These are phyloP conservation scores for Ganoderma lucidum DNA, from an alignment of 1,284 basidiomycete species.

Conservation along the genomic window DNA sequence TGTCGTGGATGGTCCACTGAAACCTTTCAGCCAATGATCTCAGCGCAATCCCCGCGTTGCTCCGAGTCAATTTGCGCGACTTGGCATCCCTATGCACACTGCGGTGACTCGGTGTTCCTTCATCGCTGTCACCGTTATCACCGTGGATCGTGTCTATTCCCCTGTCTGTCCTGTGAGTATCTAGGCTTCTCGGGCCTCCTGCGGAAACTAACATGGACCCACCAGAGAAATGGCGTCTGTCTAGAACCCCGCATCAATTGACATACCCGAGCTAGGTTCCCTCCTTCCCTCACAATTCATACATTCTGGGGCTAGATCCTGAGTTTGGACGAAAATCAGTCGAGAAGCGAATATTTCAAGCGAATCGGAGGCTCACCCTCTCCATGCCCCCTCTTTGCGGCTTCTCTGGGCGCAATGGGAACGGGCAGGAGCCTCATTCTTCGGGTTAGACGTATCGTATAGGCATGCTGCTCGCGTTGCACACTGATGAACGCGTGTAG, in stretches of 20 bases:
- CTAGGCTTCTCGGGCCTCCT: not conserved
- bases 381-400: not conserved
- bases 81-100: not conserved
- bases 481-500: not conserved
- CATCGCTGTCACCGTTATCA: not conserved
- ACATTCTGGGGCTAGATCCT: too few relatives aligned
- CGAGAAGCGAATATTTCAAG: too few relatives aligned
- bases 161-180: not conserved
- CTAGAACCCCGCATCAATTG: not conserved
- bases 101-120: not conserved
- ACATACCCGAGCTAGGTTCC: not conserved
- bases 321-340: too few relatives aligned
- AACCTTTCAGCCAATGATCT: not conserved
- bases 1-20: not conserved
- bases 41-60: not conserved
- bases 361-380: not conserved
- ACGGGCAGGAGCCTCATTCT: not conserved
- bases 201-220: not conserved
- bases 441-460: not conserved
- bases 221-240: not conserved
- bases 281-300: not conserved
- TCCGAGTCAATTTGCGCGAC: not conserved
- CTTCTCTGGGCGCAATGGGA: not conserved
- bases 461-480: not conserved
- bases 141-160: not conserved